phyloP scores from a whole-genome alignment of 2,329 filamentous ascomycete species.

The Pestalotiopsis sp. region DNA sequence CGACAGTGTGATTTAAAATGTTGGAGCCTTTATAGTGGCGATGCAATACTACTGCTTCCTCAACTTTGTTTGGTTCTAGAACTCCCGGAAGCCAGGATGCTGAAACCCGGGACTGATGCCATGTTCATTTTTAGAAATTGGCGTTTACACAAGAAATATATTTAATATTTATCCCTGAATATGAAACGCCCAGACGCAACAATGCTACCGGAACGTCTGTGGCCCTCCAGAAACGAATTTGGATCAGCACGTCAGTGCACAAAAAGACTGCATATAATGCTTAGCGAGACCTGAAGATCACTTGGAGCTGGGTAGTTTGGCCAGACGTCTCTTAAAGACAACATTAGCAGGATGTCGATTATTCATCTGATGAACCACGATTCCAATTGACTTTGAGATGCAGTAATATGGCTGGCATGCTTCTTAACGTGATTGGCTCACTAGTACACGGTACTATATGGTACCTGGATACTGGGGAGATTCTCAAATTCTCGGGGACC shows the following conservation, averaged over 20 bases:
- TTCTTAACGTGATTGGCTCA: no score
- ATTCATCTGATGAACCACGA: background rate
- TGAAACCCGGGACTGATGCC: slow-evolving; percentile 1
- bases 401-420: no score
- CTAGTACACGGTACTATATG: no score
- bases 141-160: background rate
- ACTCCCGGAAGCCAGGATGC: slow-evolving; percentile 1
- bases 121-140: background rate
- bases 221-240: background rate
- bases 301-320: background rate
- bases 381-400: background rate
- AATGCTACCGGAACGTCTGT: slow-evolving; percentile 3
- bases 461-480: no score
- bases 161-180: background rate
- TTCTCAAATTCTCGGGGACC: no score
- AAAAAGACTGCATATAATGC: background rate
- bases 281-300: background rate
- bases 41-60: background rate
- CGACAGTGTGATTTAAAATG: no score
- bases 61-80: background rate
- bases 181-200: slow-evolving; percentile 7
- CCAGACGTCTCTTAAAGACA: no score
- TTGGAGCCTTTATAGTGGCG: no score
- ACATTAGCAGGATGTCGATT: no score
- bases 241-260: background rate